Evolutionary conservation across 2,329 filamentous ascomycete genomes (phyloP).

Genomic region (Fusarium cyanostomum): DNA sequence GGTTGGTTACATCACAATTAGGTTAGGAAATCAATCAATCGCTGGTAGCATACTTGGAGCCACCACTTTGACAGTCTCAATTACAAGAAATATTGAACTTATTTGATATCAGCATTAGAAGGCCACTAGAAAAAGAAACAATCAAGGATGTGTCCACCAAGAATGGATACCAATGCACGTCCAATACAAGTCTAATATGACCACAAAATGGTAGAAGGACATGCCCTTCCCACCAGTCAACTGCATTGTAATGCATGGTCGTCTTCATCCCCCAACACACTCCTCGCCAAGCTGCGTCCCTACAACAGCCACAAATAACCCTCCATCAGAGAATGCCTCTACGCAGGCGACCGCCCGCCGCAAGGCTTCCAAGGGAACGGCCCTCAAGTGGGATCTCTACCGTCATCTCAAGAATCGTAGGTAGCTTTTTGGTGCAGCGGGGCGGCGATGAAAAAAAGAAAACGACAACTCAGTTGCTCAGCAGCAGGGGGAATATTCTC

Average conservation of each 20-base stretch:
- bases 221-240: conserved; percentile 22
- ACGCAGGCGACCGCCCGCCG: conserved; percentile 26
- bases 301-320: conserved; percentile 34
- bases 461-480: conserved; percentile 51
- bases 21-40: conserved; percentile 1
- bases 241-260: conserved; percentile 33
- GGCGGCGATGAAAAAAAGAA: conserved; percentile 48
- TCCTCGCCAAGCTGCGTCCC: conserved; percentile 34
- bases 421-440: conserved; percentile 40
- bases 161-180: conserved; percentile 43
- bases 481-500: conserved; percentile 54
- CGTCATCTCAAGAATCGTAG: conserved; percentile 46
- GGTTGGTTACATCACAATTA: not conserved
- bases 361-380: conserved; percentile 22
- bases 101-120: conserved; percentile 72
- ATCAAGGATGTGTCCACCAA: conserved; percentile 45
- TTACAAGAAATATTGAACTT: conserved; percentile 51
- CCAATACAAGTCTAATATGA: conserved; percentile 37
- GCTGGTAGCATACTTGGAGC: not conserved
- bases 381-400: conserved; percentile 37
- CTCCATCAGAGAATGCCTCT: conserved; percentile 32
- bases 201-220: conserved; percentile 25
- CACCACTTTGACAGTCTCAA: not conserved
- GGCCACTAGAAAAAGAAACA: conserved; percentile 64
- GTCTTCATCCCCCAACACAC: conserved; percentile 34